A percentile compares a stretch with the other conserved stretches of the same genome.
Evolutionary conservation across 2,329 filamentous ascomycete genomes (phyloP).

Genomic region (Sodiomyces alkalinus): DNA sequence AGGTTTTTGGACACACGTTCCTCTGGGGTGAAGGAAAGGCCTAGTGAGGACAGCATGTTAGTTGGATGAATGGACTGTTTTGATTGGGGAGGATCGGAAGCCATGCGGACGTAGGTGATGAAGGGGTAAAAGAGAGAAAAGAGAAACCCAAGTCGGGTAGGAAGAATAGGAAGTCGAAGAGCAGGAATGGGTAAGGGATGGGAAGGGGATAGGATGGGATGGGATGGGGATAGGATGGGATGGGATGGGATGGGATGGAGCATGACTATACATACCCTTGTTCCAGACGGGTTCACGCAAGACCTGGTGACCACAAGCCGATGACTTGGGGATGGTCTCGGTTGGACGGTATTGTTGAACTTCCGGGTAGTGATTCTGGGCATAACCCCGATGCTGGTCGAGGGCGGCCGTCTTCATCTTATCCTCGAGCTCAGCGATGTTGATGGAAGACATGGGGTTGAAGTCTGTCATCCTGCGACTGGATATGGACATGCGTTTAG

Average conservation of each 20-base stretch:
- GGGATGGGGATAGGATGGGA: slow-evolving; percentile 1
- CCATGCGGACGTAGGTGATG: slow-evolving; percentile 3
- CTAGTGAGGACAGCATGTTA: slow-evolving; percentile 24
- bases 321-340: slow-evolving; percentile 34
- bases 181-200: not conserved
- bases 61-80: slow-evolving; percentile 3
- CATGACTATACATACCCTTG: slow-evolving; percentile 33
- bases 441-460: slow-evolving; percentile 41
- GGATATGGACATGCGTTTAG: slow-evolving; percentile 34
- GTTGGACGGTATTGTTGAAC: slow-evolving; percentile 38
- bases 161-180: too few species aligned
- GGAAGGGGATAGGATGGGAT: not conserved
- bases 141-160: slow-evolving; percentile 2
- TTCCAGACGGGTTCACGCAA: slow-evolving; percentile 49
- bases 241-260: slow-evolving; percentile 4
- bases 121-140: slow-evolving; percentile 1
- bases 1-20: slow-evolving; percentile 50
- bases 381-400: slow-evolving; percentile 45
- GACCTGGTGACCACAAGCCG: slow-evolving; percentile 45
- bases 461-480: slow-evolving; percentile 33
- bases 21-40: slow-evolving; percentile 48
- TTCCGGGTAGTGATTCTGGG: slow-evolving; percentile 38
- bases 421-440: slow-evolving; percentile 41
- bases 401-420: slow-evolving; percentile 44
- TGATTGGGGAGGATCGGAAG: too few species aligned